Evolutionary conservation across 148 eudicot genomes (phyloP).

Genomic region (Dysphania ambrosioides): DNA sequence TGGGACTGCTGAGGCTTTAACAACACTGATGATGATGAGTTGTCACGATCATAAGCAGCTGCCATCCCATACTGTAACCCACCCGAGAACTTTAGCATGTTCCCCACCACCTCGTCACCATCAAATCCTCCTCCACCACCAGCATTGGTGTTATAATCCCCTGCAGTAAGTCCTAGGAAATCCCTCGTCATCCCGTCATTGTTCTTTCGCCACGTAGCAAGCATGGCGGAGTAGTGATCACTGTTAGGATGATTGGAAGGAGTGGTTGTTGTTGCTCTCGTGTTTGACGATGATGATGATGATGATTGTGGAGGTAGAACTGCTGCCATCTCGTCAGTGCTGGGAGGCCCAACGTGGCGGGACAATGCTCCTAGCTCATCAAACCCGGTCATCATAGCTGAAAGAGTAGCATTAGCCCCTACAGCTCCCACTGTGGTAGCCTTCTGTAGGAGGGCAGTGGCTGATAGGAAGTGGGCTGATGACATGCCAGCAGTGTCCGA

Average conservation of each 20-base stretch:
- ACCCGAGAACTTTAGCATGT: constrained; percentile 48
- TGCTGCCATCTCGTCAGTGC: neutral
- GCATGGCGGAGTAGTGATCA: constrained; percentile 8
- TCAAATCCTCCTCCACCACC: constrained; percentile 12
- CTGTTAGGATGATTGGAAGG: neutral
- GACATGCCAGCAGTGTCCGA: constrained; percentile 23
- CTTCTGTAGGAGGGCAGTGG: constrained; percentile 88
- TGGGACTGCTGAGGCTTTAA: constrained; percentile 28
- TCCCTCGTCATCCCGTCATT: constrained; percentile 63
- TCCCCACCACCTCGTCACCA: constrained; percentile 31
- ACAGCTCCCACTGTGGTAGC: constrained; percentile 51
- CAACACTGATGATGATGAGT: constrained; percentile 24
- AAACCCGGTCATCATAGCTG: constrained; percentile 18
- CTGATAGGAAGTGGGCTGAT: constrained; percentile 45
- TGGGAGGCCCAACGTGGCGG: constrained; percentile 7
- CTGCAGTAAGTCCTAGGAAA: constrained; percentile 59
- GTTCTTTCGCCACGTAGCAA: constrained; percentile 50
- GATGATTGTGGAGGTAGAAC: constrained; percentile 10
- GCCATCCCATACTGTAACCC: constrained; percentile 34
- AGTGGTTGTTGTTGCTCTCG: neutral
- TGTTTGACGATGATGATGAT: constrained; percentile 12
- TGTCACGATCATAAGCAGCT: constrained; percentile 39
- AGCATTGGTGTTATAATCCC: constrained; percentile 11
- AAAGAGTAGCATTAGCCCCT: neutral
- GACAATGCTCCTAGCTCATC: constrained; percentile 20